A percentile compares a stretch with the other conserved stretches of the same genome.
Evolutionary conservation across 2,329 filamentous ascomycete genomes (phyloP).

Genomic region (Calonectria pteridis): DNA sequence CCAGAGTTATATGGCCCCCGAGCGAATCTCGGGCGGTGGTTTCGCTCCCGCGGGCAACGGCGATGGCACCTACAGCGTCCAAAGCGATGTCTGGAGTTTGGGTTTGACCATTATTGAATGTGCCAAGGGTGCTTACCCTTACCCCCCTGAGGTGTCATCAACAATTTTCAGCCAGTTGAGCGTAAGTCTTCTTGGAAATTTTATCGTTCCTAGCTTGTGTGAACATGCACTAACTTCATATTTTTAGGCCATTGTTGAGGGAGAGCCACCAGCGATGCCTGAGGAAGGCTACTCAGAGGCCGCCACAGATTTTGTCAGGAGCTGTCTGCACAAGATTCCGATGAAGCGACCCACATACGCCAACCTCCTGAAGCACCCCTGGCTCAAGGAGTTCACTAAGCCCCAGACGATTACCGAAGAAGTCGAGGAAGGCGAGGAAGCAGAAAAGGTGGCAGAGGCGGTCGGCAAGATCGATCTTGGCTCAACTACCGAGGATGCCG

Average conservation of each 20-base stretch:
- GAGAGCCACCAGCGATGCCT: conserved; percentile 92
- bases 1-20: conserved; percentile 99
- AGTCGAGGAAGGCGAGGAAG: conserved; percentile 71
- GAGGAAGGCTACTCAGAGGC: conserved; percentile 80
- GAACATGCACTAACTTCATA: conserved; percentile 21
- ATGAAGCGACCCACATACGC: conserved; percentile 94
- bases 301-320: conserved; percentile 87
- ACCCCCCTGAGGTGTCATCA: conserved; percentile 96
- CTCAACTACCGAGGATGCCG: conserved; percentile 71
- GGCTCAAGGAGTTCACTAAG: conserved; percentile 82
- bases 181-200: conserved; percentile 71
- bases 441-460: conserved; percentile 57
- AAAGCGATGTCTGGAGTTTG: conserved; percentile 97
- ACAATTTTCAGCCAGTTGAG: conserved; percentile 98
- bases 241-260: conserved; percentile 92
- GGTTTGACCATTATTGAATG: conserved; percentile 96
- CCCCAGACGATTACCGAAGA: conserved; percentile 81
- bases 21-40: conserved; percentile 90
- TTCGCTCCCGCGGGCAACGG: conserved; percentile 77
- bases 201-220: not conserved
- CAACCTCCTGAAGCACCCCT: conserved; percentile 89
- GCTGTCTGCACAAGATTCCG: conserved; percentile 93
- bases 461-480: conserved; percentile 59
- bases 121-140: conserved; percentile 93
- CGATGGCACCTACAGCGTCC: conserved; percentile 94